A percentile compares a stretch with the other conserved stretches of the same genome.
Evolutionary conservation across 1,284 basidiomycete species (phyloP).

Genomic region (Stereum hirsutum): DNA sequence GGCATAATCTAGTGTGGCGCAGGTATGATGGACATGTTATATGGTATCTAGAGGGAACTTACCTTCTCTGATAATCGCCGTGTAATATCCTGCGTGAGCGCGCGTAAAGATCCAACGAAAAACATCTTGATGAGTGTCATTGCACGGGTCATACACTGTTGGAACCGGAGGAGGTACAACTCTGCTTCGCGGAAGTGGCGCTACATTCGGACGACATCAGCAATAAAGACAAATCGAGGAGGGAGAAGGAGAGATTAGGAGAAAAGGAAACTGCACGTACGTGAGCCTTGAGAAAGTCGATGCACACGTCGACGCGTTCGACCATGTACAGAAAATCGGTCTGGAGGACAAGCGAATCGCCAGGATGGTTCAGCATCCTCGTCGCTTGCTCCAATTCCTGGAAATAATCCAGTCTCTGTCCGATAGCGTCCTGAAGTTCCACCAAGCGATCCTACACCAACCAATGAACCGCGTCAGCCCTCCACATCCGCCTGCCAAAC

Average conservation of each 20-base stretch:
- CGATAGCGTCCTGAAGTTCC: constrained; percentile 72
- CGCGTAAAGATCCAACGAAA: constrained; percentile 76
- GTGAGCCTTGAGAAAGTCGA: constrained; percentile 79
- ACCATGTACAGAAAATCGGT: constrained; percentile 92
- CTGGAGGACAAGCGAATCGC: constrained; percentile 81
- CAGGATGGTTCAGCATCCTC: constrained; percentile 85
- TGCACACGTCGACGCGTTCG: constrained; percentile 84
- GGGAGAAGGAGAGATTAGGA: neutral
- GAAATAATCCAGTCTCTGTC: constrained; percentile 78
- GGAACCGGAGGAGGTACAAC: constrained; percentile 85
- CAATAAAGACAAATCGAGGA: neutral
- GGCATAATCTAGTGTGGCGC: no score
- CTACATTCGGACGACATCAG: constrained; percentile 28
- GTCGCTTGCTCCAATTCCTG: constrained; percentile 86
- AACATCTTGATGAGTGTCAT: constrained; percentile 96
- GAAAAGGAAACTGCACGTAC: constrained; percentile 41
- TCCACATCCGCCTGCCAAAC: no score
- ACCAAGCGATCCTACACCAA: constrained; percentile 65
- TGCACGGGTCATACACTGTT: constrained; percentile 91
- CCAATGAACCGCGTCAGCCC: no score
- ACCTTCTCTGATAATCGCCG: constrained; percentile 71
- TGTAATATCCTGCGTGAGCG: constrained; percentile 65
- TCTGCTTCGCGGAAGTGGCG: constrained; percentile 86
- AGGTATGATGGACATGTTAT: no score
- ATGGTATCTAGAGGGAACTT: no score